Conservation (phyloP, 1,284 basidiomycete genomes). For the Cutaneotrichosporon sp. region DNA sequence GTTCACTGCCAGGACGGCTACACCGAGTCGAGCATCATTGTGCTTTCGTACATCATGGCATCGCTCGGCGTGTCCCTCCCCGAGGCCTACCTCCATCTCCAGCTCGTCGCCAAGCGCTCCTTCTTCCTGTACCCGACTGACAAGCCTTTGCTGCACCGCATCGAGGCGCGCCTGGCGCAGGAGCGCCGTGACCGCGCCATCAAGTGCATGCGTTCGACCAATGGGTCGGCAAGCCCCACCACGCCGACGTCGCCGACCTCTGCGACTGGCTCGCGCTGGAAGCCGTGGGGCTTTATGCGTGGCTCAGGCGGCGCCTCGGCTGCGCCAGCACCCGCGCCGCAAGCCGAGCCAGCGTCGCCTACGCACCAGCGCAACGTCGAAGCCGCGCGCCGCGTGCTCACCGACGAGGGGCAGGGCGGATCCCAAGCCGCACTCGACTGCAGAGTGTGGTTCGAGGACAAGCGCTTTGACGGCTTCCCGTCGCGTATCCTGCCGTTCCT, state of each 20-base stretch:
- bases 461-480: slow-evolving; percentile 91
- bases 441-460: slow-evolving; percentile 85
- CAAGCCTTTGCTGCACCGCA: slow-evolving; percentile 64
- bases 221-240: background rate
- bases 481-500: slow-evolving; percentile 88
- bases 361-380: slow-evolving; percentile 15
- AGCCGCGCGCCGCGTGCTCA: slow-evolving; percentile 25
- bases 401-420: slow-evolving; percentile 26
- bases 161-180: slow-evolving; percentile 59
- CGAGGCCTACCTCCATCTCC: slow-evolving; percentile 72
- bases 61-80: slow-evolving; percentile 63
- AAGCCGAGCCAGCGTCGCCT: background rate
- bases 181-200: slow-evolving; percentile 35
- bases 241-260: slow-evolving; percentile 10
- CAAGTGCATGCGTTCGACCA: slow-evolving; percentile 21
- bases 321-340: background rate
- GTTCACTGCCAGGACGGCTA: slow-evolving; percentile 51
- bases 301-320: background rate
- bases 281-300: slow-evolving; percentile 29
- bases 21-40: slow-evolving; percentile 85
- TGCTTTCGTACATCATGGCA: slow-evolving; percentile 83
- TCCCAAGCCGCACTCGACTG: slow-evolving; percentile 25
- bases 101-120: slow-evolving; percentile 55
- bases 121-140: slow-evolving; percentile 92
- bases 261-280: slow-evolving; percentile 25